Conservation (phyloP, 2,329 filamentous ascomycete genomes). For the Fusarium newnesense region DNA sequence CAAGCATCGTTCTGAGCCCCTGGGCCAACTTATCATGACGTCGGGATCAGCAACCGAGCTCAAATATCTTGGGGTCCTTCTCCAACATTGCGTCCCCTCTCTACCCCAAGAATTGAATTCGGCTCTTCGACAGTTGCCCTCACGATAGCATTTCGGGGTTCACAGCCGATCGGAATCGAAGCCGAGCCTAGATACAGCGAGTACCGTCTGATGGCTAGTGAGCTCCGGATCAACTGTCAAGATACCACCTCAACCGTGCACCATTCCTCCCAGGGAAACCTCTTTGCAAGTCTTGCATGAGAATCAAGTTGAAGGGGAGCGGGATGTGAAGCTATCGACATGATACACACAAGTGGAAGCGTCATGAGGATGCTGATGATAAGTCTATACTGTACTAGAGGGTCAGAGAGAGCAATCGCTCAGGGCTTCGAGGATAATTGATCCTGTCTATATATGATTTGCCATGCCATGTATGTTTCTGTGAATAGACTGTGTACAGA, state of each 20-base stretch:
- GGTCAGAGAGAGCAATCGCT: background rate
- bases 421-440: background rate
- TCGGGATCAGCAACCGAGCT: background rate
- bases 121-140: background rate
- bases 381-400: background rate
- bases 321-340: background rate
- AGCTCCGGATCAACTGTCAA: background rate
- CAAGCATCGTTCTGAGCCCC: background rate
- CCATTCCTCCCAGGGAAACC: conserved; percentile 9
- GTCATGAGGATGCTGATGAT: background rate
- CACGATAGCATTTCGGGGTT: background rate
- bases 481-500: no score
- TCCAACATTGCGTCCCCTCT: background rate
- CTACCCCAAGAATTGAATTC: background rate
- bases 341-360: background rate
- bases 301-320: background rate
- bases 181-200: conserved; percentile 2
- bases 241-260: background rate
- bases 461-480: background rate
- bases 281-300: conserved; percentile 22
- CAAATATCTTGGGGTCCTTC: background rate
- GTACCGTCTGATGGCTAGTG: background rate
- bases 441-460: background rate
- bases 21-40: no score
- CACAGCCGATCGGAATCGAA: conserved; percentile 10